Percentiles rank a stretch among this genome's conserved stretches.
Conservation (phyloP, 495 filamentous ascomycete genomes). For the Penicillium odoratum region DNA sequence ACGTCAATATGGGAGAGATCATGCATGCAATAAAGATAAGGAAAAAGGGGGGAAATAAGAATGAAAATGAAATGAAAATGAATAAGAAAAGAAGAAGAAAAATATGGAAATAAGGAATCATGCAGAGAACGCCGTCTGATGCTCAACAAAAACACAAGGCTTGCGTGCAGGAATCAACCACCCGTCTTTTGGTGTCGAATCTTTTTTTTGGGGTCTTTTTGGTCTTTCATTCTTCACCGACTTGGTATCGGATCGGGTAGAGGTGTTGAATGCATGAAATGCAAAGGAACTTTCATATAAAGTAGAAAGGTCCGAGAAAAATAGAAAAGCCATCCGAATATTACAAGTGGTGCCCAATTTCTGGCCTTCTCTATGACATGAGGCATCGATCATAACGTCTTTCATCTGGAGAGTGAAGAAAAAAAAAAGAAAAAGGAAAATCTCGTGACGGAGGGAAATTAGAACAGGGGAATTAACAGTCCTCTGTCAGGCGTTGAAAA, state of each 20-base stretch:
- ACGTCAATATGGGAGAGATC: conserved; percentile 2
- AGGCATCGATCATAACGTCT: conserved; percentile 51
- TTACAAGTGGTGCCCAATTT: conserved; percentile 30
- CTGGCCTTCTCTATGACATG: conserved; percentile 49
- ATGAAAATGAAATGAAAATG: conserved; percentile 11
- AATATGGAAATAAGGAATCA: conserved; percentile 13
- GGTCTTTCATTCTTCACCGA: conserved; percentile 2
- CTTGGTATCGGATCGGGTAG: conserved; percentile 1
- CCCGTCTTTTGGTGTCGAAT: conserved; percentile 14
- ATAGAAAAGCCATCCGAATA: conserved; percentile 30
- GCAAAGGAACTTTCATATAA: neutral
- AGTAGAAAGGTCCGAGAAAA: conserved; percentile 12
- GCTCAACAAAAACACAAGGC: conserved; percentile 21
- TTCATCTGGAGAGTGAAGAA: conserved; percentile 28
- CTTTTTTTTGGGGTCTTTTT: conserved; percentile 18
- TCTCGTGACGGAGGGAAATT: conserved; percentile 38
- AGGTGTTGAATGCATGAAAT: neutral
- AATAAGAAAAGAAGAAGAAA: conserved; percentile 22
- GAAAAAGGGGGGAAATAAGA: neutral
- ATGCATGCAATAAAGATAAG: conserved; percentile 15
- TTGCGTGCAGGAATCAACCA: conserved; percentile 15
- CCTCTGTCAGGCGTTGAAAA: neutral
- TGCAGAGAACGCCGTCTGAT: conserved; percentile 30
- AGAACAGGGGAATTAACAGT: conserved; percentile 18
- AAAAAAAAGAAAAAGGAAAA: neutral